phyloP scores from a whole-genome alignment of 345 rosid genomes.

The Ailanthus altissimus region DNA sequence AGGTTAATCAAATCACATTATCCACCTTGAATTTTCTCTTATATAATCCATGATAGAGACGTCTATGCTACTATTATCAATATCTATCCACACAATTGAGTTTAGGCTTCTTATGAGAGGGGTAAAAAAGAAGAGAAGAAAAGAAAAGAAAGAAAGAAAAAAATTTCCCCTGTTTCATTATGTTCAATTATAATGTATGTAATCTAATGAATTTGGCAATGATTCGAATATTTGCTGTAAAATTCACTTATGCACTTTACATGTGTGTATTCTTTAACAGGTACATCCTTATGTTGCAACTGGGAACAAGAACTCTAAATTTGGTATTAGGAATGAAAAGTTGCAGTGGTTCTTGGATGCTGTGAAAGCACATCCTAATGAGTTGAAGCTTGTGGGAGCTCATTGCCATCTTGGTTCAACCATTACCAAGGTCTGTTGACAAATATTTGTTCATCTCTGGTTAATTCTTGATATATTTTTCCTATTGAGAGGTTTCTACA shows the following conservation, averaged over 20 bases:
- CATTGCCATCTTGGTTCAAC: conserved; percentile 99
- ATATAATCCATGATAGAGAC: neutral
- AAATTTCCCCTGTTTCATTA: neutral
- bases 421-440: conserved; percentile 72
- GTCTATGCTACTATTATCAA: neutral
- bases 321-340: conserved; percentile 98
- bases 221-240: neutral
- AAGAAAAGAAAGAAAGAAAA: too few relatives aligned
- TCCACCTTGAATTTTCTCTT: neutral
- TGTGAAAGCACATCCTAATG: conserved; percentile 80
- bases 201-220: neutral
- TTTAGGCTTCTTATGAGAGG: neutral
- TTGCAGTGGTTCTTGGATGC: conserved; percentile 98
- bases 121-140: too few relatives aligned
- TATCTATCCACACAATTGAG: neutral
- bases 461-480: neutral
- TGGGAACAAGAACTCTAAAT: conserved; percentile 96
- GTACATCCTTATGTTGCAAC: conserved; percentile 99
- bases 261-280: conserved; percentile 34
- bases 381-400: conserved; percentile 93
- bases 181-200: neutral
- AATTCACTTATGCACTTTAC: neutral
- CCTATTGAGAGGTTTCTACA: neutral
- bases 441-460: neutral
- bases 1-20: neutral